Base-by-base conservation (phyloP, 768 basidiomycete genomes). In the Crassisporium funariophilum region DNA sequence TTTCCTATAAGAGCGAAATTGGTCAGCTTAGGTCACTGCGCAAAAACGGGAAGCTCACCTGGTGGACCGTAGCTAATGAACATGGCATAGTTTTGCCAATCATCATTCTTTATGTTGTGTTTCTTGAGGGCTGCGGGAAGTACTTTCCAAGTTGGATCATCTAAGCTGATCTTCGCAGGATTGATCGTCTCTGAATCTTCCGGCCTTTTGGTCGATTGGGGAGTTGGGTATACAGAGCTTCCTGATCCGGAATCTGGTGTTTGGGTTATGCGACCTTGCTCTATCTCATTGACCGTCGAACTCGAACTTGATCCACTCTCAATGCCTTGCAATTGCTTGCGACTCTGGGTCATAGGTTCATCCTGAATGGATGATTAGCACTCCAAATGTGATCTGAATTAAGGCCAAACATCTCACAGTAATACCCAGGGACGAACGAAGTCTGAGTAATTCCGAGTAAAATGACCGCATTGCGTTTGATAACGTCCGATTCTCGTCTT, bases 41-140 rank as follows among this genome's bases (percentile, higher is more conserved):
- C 47, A 50, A 59, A 36, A 25, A 17, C 15, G 11, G 10, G 13
- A 36, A 17, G 62, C 80, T 57, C 61, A 91, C 95, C 90, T 27
- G 91, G 73, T 41, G 86, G 85, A 13, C 94, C 95, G 68, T 93
- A 98, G 56, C 93, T 97, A 54, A 99, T 98, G 69, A 98, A 98
- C 86, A 99, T 90, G 25, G 95, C 95, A 71, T 98, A 99, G 62
- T 92, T 88, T 68, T 91, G 87, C 95, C 95, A 98, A 64, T 92
- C 93, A 50, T 97, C 94, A 52, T 86, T 88, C 61, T 95, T 91
- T 68, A 98, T 98, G 62, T 89, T 91, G 66, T 99, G 98, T 67
- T 98, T 98, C 71, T 95, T 97, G 48, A 99, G 73, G 6, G 95
- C 95, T 0, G 95, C 95, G 1, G 95, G 95, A n/a, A 99, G 73